phyloP scores from a whole-genome alignment of 2,329 filamentous ascomycete species.

The Dothideomycetes sp. region DNA sequence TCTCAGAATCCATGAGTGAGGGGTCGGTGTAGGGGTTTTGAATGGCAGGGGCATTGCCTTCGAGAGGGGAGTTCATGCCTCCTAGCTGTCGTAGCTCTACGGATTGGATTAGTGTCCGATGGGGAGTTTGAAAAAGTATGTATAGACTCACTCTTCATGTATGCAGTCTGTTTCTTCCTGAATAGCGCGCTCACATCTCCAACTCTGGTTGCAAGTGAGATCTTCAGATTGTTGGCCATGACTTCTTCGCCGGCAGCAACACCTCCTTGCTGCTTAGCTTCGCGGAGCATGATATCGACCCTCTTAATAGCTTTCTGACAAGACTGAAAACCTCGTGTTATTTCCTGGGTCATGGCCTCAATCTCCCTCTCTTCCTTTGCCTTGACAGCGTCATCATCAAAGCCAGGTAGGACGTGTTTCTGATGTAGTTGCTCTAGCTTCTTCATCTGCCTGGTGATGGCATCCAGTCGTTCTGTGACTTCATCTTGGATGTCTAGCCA shows the following conservation, averaged over 20 bases:
- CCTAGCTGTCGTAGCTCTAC: slow-evolving; percentile 33
- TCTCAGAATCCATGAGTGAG: slow-evolving; percentile 83
- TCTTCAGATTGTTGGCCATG: slow-evolving; percentile 94
- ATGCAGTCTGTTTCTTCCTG: slow-evolving; percentile 93
- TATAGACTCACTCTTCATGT: slow-evolving; percentile 70
- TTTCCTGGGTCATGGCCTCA: slow-evolving; percentile 77
- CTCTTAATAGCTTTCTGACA: slow-evolving; percentile 83
- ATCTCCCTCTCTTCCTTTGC: slow-evolving; percentile 80
- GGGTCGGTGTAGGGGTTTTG: slow-evolving; percentile 68
- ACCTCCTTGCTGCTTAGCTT: slow-evolving; percentile 60
- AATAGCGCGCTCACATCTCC: slow-evolving; percentile 88
- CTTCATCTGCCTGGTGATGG: slow-evolving; percentile 73
- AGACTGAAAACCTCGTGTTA: slow-evolving; percentile 78
- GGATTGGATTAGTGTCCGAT: slow-evolving; percentile 11
- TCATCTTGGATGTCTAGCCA: slow-evolving; percentile 96
- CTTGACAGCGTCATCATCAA: slow-evolving; percentile 89
- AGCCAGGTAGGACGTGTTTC: slow-evolving; percentile 92
- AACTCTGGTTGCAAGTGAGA: slow-evolving; percentile 75
- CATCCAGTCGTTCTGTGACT: slow-evolving; percentile 69
- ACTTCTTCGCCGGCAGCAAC: slow-evolving; percentile 78
- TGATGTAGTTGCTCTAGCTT: slow-evolving; percentile 87
- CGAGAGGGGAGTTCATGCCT: slow-evolving; percentile 38
- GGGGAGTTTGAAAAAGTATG: slow-evolving; percentile 44
- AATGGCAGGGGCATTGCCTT: slow-evolving; percentile 35
- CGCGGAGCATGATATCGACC: slow-evolving; percentile 76